These are phyloP conservation scores for Iris pallida DNA, from an alignment of 116 monocot species.

Conservation along the genomic window DNA sequence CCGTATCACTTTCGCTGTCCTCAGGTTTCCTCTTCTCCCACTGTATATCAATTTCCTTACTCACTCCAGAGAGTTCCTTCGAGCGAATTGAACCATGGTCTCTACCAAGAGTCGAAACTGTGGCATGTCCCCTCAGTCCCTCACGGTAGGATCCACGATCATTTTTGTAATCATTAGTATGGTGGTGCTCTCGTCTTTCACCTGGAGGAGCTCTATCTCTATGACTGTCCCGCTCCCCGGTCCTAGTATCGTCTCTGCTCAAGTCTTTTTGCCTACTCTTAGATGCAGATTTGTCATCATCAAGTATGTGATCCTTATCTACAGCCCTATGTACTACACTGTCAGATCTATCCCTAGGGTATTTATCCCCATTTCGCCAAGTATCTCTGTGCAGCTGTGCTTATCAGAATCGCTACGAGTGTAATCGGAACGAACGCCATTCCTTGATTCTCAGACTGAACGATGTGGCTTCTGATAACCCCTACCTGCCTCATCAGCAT, in stretches of 20 bases:
- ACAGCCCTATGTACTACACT: slow-evolving; percentile 26
- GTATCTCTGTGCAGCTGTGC: slow-evolving; percentile 30
- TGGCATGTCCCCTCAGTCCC: slow-evolving; percentile 11
- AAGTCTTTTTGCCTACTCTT: no score
- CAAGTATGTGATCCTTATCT: slow-evolving; percentile 28
- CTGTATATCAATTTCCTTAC: slow-evolving; percentile 26
- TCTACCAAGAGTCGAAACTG: slow-evolving; percentile 20
- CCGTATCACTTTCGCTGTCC: slow-evolving; percentile 31
- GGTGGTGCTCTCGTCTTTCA: slow-evolving; percentile 30
- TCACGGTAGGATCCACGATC: slow-evolving; percentile 23
- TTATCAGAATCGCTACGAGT: slow-evolving; percentile 25
- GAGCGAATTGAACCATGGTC: slow-evolving; percentile 8
- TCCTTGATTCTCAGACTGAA: slow-evolving; percentile 34
- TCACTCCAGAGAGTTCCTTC: slow-evolving; percentile 29
- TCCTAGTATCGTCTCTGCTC: no score
- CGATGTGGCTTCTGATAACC: slow-evolving; percentile 25
- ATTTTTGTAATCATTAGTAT: slow-evolving; percentile 38
- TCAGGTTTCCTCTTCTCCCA: slow-evolving; percentile 34
- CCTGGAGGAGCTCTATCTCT: slow-evolving; percentile 29
- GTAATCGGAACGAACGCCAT: slow-evolving; percentile 21
- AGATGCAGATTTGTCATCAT: slow-evolving; percentile 31
- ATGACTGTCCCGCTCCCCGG: no score
- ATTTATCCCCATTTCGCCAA: slow-evolving; percentile 24
- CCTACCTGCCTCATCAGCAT: slow-evolving; percentile 43
- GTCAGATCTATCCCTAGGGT: slow-evolving; percentile 30